A percentile compares a stretch with the other conserved stretches of the same genome.
Evolutionary conservation across 495 filamentous ascomycete genomes (phyloP).

Genomic region (Pyrenopolyporus hunteri): DNA sequence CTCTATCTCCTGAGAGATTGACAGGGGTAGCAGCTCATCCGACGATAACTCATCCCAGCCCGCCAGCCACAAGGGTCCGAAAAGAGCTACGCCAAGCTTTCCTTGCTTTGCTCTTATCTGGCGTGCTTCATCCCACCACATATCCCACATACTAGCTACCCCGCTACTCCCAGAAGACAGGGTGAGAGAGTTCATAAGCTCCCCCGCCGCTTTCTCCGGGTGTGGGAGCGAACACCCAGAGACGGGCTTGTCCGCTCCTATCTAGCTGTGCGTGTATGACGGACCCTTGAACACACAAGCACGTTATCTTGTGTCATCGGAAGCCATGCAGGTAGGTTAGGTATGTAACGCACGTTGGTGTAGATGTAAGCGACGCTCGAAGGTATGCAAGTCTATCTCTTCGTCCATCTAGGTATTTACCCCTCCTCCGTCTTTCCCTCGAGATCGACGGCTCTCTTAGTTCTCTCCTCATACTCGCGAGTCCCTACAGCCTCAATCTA

Average conservation of each 20-base stretch:
- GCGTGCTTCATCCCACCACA: constrained; percentile 16
- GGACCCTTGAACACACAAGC: constrained; percentile 23
- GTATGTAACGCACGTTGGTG: constrained; percentile 1
- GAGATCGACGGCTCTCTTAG: constrained; percentile 15
- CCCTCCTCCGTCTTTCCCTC: constrained; percentile 31
- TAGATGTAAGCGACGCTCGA: constrained; percentile 21
- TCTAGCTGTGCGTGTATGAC: constrained; percentile 23
- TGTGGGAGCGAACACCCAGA: not conserved
- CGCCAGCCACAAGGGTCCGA: constrained; percentile 18
- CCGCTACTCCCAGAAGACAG: constrained; percentile 18
- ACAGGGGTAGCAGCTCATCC: constrained; percentile 23
- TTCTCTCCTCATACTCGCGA: constrained; percentile 4
- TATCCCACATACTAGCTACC: constrained; percentile 17
- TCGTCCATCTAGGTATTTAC: constrained; percentile 24
- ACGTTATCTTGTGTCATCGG: constrained; percentile 36
- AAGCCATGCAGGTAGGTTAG: constrained; percentile 9
- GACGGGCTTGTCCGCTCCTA: constrained; percentile 6
- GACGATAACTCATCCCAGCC: constrained; percentile 32
- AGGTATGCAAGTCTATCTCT: constrained; percentile 10
- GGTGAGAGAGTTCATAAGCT: constrained; percentile 23
- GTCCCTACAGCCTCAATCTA: not conserved
- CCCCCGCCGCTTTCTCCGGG: constrained; percentile 26
- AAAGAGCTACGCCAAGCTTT: constrained; percentile 32
- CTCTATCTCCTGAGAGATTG: constrained; percentile 14
- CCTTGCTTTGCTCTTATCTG: constrained; percentile 26